Conservation (phyloP, 1,139 yeast genomes). For the Saccharomyces hybrid region DNA sequence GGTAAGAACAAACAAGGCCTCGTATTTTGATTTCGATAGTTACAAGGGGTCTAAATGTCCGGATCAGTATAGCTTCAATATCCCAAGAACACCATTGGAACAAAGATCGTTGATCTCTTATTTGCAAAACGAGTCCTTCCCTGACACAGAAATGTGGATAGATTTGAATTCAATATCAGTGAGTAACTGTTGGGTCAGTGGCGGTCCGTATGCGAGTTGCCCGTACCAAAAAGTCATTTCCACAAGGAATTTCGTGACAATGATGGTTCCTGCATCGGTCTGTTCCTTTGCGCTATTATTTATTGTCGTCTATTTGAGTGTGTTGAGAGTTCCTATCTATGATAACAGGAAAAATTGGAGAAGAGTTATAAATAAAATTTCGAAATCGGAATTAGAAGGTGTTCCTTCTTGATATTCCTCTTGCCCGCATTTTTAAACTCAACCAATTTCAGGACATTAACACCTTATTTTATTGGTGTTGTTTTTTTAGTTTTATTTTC, state of each 20-base stretch:
- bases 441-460: not conserved
- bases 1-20: slow-evolving; percentile 31
- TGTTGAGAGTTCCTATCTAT: slow-evolving; percentile 42
- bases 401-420: slow-evolving; percentile 42
- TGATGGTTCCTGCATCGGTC: slow-evolving; percentile 59
- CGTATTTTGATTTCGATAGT: slow-evolving; percentile 40
- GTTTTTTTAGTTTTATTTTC: not conserved
- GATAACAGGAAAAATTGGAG: slow-evolving; percentile 52
- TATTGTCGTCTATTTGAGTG: slow-evolving; percentile 35
- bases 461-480: not conserved
- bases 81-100: slow-evolving; percentile 51
- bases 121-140: slow-evolving; percentile 13
- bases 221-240: slow-evolving; percentile 60
- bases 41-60: slow-evolving; percentile 42
- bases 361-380: slow-evolving; percentile 37
- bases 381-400: slow-evolving; percentile 48
- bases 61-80: slow-evolving; percentile 41
- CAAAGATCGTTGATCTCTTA: slow-evolving; percentile 31
- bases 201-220: slow-evolving; percentile 72
- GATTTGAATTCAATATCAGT: slow-evolving; percentile 75
- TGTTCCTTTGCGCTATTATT: slow-evolving; percentile 46
- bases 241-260: slow-evolving; percentile 48
- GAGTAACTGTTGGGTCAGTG: slow-evolving; percentile 74
- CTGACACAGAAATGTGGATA: slow-evolving; percentile 49
- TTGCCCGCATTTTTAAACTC: not conserved